A percentile compares a stretch with the other conserved stretches of the same genome.
Conservation (phyloP, 2,329 filamentous ascomycete species). For the Stachybotrys elegans region DNA sequence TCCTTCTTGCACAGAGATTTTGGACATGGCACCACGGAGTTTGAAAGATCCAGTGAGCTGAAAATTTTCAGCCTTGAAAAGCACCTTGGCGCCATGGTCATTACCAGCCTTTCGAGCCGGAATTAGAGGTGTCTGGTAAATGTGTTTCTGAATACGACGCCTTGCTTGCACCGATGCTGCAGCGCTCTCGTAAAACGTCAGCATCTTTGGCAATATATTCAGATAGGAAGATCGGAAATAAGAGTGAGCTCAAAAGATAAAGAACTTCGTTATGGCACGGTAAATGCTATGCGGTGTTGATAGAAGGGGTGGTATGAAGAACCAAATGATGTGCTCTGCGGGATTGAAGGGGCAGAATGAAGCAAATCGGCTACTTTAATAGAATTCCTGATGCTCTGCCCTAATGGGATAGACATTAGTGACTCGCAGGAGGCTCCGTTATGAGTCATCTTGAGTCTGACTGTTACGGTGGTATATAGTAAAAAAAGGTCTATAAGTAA, state of each 20-base stretch:
- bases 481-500: no score
- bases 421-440: no score
- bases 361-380: no score
- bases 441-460: no score
- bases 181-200: not conserved
- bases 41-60: constrained; percentile 21
- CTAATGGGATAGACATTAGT: no score
- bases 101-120: constrained; percentile 7
- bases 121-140: constrained; percentile 15
- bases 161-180: constrained; percentile 10
- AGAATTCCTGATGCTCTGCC: no score
- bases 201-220: not conserved
- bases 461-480: no score
- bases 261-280: no score
- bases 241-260: not conserved
- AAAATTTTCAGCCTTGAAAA: constrained; percentile 21
- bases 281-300: no score
- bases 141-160: constrained; percentile 12
- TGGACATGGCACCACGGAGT: constrained; percentile 18
- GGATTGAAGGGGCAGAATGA: no score
- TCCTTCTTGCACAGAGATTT: constrained; percentile 11
- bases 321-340: no score
- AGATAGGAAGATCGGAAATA: not conserved
- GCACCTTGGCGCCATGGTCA: constrained; percentile 4
- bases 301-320: no score